Base-by-base conservation (phyloP, 352 stramenopile species). In the Albugo laibachii region DNA sequence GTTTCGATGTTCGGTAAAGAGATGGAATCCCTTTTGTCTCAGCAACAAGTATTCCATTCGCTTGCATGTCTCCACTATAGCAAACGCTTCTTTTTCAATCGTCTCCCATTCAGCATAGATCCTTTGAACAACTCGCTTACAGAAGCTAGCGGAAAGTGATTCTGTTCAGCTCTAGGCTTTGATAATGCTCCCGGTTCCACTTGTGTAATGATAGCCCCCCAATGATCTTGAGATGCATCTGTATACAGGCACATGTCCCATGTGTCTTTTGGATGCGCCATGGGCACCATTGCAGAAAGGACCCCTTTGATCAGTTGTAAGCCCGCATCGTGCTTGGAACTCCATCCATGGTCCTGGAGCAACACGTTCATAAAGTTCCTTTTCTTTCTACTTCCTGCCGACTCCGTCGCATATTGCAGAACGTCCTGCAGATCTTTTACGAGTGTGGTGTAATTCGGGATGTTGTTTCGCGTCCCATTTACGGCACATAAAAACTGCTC, bases 1-100 rank as follows among this genome's bases (percentile, higher is more conserved):
- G 35, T 63, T 63, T 1, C 48, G 36, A 12, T 63, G 56, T 38
- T 60, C 57, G 1, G 57, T 63, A 36, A 49, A 59, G 6, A 60
- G 4, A 1, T 27, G 15, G 27, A 63, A 63, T 16, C 45, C 49
- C 0, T 41, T 21, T 4, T 46, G 21, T 1, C 53, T 47, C 5
- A 53, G 20, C 38, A 60, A 24, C 11, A 58, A 24, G 27, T 63
- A 63, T 1, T 54, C 48, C 11, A 60, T 31, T 0, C 44, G 45
- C 20, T 57, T 60, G 21, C 47, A 58, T 5, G 49, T 49, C 37
- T 59, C 57, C 3, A 60, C 45, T 2, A 63, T 53, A 0, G 44
- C 48, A 31, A 50, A 65, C 19, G 50, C 58, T 18, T 57, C 49
- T 38, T 61, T 65, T 14, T 61, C 51, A 3, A 62, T 36, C 14